Evolutionary conservation across 192 early-diverging fungal species (phyloP), one percentile per base, ranked within the genome.

Genomic region (Geosiphon pyriformis): DNA sequence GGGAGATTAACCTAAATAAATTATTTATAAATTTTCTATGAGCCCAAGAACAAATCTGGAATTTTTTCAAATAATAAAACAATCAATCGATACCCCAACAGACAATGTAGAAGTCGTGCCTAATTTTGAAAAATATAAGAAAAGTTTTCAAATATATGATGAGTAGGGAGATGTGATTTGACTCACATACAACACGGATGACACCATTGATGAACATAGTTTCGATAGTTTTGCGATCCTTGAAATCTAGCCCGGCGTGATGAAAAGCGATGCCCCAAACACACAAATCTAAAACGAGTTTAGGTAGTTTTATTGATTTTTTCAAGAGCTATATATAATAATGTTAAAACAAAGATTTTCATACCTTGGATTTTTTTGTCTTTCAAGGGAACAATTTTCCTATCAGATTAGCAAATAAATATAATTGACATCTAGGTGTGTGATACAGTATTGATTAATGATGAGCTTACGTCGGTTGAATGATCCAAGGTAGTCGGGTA

Each of bases 91-190:
- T 68, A 76, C 87, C 11, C 90, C 90, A 46, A 89, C 84, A 30
- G 88, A 86, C 8, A 92, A 67, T 1, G 90, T 92, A 0, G 86
- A 83, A 17, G 90, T 91, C 1, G 88, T 82, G 30, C 83, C 83
- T 88, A 72, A 47, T 29, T 34, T 18, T 35, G 34, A 7, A 34
- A 51, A 52, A n/a, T n/a, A n/a, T n/a, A n/a, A n/a, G n/a, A n/a
- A n/a, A n/a, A n/a, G n/a, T n/a, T n/a, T n/a, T n/a, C n/a, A n/a
- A n/a, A n/a, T n/a, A n/a, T n/a, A n/a, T n/a, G n/a, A n/a, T n/a
- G n/a, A n/a, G n/a, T n/a, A n/a, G n/a, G n/a, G n/a, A n/a, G n/a
- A 59, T 47, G n/a, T 18, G 0, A 33, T 22, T 25, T 8, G 37
- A 80, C 82, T 62, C 65, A 84, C 82, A 88, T 61, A 91, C 71